phyloP scores from a whole-genome alignment of 176 grass and related monocot genomes.

The Musa beccarii region DNA sequence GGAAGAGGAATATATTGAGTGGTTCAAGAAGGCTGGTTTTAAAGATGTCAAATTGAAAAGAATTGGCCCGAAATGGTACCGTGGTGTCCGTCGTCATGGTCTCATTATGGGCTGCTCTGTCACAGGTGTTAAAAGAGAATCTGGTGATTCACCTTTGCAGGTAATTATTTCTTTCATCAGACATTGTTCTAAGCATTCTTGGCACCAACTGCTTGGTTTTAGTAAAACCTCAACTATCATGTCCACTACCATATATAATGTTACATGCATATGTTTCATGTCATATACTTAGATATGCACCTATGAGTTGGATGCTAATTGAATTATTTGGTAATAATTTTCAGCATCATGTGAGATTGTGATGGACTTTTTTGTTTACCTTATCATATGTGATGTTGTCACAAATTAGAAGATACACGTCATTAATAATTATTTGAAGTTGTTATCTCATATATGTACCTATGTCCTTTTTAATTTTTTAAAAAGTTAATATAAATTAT shows the following conservation, averaged over 20 bases:
- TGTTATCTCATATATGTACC: too few relatives aligned
- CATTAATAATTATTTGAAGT: too few relatives aligned
- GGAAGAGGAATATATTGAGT: conserved; percentile 96
- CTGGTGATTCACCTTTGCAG: conserved; percentile 72
- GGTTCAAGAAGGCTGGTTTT: conserved; percentile 91
- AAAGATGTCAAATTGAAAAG: conserved; percentile 83
- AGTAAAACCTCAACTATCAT: too few relatives aligned
- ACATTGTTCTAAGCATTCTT: not conserved
- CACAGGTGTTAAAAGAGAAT: conserved; percentile 66
- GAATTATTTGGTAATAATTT: not conserved
- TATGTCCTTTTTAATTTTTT: too few relatives aligned
- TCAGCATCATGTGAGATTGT: not conserved
- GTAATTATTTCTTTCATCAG: conserved; percentile 11
- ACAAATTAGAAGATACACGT: too few relatives aligned
- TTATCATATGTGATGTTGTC: too few relatives aligned
- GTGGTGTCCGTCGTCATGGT: conserved; percentile 84
- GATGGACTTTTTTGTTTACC: too few relatives aligned
- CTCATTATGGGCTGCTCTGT: conserved; percentile 96
- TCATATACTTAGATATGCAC: not conserved
- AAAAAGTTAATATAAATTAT: too few relatives aligned
- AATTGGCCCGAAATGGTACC: conserved; percentile 96
- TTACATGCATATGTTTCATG: not conserved
- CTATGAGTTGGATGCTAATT: not conserved
- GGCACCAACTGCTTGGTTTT: too few relatives aligned
- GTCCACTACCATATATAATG: not conserved